Base-by-base conservation (phyloP, 2,329 filamentous ascomycete species). In the Zelopaecilomyces penicillatus region DNA sequence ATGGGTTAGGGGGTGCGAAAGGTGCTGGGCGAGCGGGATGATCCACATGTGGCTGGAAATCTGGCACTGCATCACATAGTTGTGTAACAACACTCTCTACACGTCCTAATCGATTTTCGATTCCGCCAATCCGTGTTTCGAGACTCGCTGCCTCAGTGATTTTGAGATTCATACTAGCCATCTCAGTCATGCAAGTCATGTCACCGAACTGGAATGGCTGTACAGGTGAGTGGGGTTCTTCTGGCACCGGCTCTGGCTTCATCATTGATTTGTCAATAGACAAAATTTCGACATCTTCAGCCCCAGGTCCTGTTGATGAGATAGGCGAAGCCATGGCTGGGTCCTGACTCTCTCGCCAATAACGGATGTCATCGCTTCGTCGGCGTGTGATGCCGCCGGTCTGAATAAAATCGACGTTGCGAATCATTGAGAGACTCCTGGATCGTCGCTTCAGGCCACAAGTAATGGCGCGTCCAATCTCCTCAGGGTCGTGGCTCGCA, bases 401-500 rank as follows among this genome's bases (percentile, higher is more conserved):
- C 61, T 19, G 64, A 19, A 82, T 63, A 7, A 76, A 75, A 19
- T 19, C 52, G 11, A 31, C 35, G 6, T 3, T 63, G 61, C 19
- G 64, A 19, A 82, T 63, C 6, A 76, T 74, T 0, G 77, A 78
- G 8, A 83, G 58, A 50, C 78, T 82, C 40, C 78, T 68, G 2
- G 78, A 83, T 38, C 78, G 72, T 37, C 80, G 70, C 38, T 75
- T 72, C 29, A 68, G 57, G 4, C 63, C 67, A 31, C 64, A 64
- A 2, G 78, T 80, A 39, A 83, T 74, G 39, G 79, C 79, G 12
- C 74, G 72, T n/a, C 78, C 80, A 47, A 82, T 82, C 45, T 75
- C 70, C n/a, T 67, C 62, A 0, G 73, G 68, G 46, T 75, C 68
- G 1, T 73, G 66, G 10, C 65, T 60, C 4, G 57, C 60, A 26